Conservation (phyloP, 345 rosid genomes). For the Eutrema japonicum region DNA sequence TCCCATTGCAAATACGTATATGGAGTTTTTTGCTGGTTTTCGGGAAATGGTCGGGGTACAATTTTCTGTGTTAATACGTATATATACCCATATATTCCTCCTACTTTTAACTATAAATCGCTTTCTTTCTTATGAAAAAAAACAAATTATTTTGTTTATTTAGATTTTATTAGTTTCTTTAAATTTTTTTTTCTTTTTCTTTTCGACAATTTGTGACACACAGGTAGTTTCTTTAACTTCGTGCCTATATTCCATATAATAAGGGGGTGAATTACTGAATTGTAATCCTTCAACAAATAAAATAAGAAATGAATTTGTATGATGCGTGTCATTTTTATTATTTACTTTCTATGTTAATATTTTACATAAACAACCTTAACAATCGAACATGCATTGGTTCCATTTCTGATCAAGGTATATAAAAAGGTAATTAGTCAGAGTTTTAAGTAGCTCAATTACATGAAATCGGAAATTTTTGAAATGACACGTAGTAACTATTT, state of each 20-base stretch:
- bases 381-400: slow-evolving; percentile 32
- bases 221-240: neutral
- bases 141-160: slow-evolving; percentile 8
- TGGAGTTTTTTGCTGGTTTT: slow-evolving; percentile 56
- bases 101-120: neutral
- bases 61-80: slow-evolving; percentile 22
- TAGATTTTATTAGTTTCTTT: neutral
- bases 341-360: slow-evolving; percentile 19
- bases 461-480: neutral
- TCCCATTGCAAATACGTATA: slow-evolving; percentile 30
- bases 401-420: slow-evolving; percentile 10
- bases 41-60: slow-evolving; percentile 65
- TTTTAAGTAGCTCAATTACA: slow-evolving; percentile 5
- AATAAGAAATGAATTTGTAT: slow-evolving; percentile 5
- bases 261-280: neutral
- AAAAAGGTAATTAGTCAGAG: neutral
- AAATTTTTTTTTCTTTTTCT: too few species aligned
- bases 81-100: neutral
- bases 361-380: slow-evolving; percentile 38
- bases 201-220: too few species aligned
- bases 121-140: neutral
- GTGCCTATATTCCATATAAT: neutral
- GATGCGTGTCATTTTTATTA: slow-evolving; percentile 17
- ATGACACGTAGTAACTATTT: slow-evolving; percentile 29
- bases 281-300: too few species aligned